A percentile compares a stretch with the other conserved stretches of the same genome.
Conservation (phyloP, 2,329 filamentous ascomycete genomes). For the Xylariaceae sp. region DNA sequence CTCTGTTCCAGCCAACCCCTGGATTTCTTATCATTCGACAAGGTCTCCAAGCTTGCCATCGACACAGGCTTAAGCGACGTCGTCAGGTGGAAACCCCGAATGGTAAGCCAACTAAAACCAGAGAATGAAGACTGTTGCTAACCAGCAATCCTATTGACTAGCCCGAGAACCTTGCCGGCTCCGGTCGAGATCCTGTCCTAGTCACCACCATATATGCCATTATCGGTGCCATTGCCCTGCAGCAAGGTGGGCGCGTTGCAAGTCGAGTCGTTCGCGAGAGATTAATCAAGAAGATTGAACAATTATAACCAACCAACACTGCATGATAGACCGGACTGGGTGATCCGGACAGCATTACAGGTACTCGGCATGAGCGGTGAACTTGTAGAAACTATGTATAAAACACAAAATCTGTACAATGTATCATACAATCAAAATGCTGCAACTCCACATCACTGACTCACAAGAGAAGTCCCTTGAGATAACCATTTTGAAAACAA, state of each 20-base stretch:
- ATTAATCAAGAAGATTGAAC: constrained; percentile 61
- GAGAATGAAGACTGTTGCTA: neutral
- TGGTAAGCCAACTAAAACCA: constrained; percentile 56
- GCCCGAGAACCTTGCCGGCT: constrained; percentile 64
- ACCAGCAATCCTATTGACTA: constrained; percentile 28
- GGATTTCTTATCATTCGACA: constrained; percentile 59
- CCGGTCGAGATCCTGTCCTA: constrained; percentile 71
- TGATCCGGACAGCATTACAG: no score
- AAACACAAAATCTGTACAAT: no score
- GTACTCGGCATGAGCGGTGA: no score
- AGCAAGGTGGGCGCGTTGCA: constrained; percentile 76
- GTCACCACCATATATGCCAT: constrained; percentile 79
- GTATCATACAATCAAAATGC: no score
- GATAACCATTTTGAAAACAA: no score
- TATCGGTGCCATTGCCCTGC: constrained; percentile 82
- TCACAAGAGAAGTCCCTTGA: no score
- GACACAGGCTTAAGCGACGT: constrained; percentile 70
- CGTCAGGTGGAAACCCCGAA: constrained; percentile 81
- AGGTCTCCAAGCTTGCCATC: constrained; percentile 64
- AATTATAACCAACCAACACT: no score
- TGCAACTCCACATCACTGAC: no score
- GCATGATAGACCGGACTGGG: no score
- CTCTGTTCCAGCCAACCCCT: constrained; percentile 59
- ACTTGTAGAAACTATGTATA: no score
- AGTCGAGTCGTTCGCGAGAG: constrained; percentile 71